Evolutionary conservation across 2,329 filamentous ascomycete genomes (phyloP).

Genomic region (Colletotrichum tabaci): DNA sequence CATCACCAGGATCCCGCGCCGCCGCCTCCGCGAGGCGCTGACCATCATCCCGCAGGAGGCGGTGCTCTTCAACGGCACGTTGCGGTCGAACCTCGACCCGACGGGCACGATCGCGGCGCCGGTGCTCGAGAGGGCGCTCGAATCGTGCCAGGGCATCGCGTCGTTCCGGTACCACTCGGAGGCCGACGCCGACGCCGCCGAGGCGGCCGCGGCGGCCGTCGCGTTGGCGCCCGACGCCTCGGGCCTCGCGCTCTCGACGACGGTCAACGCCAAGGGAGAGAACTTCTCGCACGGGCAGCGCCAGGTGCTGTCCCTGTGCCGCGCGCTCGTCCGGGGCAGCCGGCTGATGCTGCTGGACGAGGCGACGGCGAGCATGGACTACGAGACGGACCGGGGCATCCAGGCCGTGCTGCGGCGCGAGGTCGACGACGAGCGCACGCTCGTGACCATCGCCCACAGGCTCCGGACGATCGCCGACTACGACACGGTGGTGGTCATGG

Average conservation of each 20-base stretch:
- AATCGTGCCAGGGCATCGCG: constrained; percentile 73
- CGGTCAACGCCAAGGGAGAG: constrained; percentile 67
- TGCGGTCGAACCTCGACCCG: constrained; percentile 74
- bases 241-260: constrained; percentile 58
- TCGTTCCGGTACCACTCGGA: constrained; percentile 61
- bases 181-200: constrained; percentile 51
- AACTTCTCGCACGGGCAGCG: constrained; percentile 73
- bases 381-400: constrained; percentile 69
- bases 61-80: constrained; percentile 68
- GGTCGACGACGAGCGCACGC: constrained; percentile 64
- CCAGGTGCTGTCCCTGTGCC: constrained; percentile 71
- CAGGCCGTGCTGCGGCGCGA: constrained; percentile 67
- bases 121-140: constrained; percentile 71
- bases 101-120: constrained; percentile 68
- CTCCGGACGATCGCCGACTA: constrained; percentile 73
- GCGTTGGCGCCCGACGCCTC: constrained; percentile 5
- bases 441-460: constrained; percentile 72
- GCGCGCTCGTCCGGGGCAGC: constrained; percentile 68
- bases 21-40: constrained; percentile 66
- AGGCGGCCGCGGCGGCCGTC: constrained; percentile 41
- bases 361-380: constrained; percentile 73
- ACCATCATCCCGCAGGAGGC: constrained; percentile 74
- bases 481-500: constrained; percentile 71
- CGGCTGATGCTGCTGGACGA: constrained; percentile 72
- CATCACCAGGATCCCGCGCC: constrained; percentile 66